phyloP scores from a whole-genome alignment of 352 stramenopile genomes.

The Phytopythium sindhum region DNA sequence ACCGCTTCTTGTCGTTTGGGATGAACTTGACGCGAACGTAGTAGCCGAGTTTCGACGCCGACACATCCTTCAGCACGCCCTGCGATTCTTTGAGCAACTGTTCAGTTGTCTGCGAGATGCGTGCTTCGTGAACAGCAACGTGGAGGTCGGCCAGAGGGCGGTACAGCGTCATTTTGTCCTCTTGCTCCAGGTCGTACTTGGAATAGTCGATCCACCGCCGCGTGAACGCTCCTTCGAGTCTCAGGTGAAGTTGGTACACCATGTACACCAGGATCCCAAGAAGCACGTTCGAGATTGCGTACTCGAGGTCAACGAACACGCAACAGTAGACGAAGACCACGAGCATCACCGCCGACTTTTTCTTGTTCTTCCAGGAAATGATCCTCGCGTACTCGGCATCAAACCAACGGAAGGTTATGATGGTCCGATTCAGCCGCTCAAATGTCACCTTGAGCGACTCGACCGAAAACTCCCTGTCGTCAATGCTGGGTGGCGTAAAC shows the following conservation, averaged over 20 bases:
- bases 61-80: conserved; percentile 54
- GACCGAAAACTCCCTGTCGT: conserved; percentile 79
- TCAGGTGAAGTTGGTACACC: conserved; percentile 67
- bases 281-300: conserved; percentile 66
- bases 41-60: conserved; percentile 55
- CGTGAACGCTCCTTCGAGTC: conserved; percentile 61
- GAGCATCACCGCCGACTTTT: conserved; percentile 69
- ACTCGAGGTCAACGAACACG: conserved; percentile 71
- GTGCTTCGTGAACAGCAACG: conserved; percentile 72
- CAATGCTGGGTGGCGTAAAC: conserved; percentile 44
- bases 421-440: conserved; percentile 62
- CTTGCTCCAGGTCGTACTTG: conserved; percentile 70
- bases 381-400: conserved; percentile 75
- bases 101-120: conserved; percentile 46
- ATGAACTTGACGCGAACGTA: conserved; percentile 78
- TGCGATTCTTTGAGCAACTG: conserved; percentile 58
- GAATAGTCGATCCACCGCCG: conserved; percentile 75
- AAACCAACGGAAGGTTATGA: conserved; percentile 68
- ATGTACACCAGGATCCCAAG: conserved; percentile 65
- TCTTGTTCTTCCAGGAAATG: conserved; percentile 86
- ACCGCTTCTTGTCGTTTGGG: conserved; percentile 67
- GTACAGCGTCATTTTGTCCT: conserved; percentile 71
- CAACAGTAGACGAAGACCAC: conserved; percentile 59
- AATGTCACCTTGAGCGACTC: conserved; percentile 74
- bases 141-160: conserved; percentile 66